These are phyloP conservation scores for Colletotrichum magnum DNA, from an alignment of 2,329 filamentous ascomycete genomes.

Conservation along the genomic window DNA sequence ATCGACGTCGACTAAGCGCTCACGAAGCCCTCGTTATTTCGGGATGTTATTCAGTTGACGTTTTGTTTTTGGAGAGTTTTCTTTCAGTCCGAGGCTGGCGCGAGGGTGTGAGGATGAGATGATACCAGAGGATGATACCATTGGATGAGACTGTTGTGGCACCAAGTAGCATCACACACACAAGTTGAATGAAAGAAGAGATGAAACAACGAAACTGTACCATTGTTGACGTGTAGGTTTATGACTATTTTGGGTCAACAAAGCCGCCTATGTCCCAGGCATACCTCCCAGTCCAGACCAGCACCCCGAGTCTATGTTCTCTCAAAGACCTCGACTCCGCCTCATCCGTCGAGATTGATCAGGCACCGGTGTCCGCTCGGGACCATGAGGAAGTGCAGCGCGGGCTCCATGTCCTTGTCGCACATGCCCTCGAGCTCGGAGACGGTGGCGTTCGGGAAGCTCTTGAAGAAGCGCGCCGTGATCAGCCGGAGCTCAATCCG, in stretches of 20 bases:
- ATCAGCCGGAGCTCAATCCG: slow-evolving; percentile 69
- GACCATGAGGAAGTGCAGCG: slow-evolving; percentile 51
- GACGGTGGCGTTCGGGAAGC: slow-evolving; percentile 55
- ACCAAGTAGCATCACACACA: too few relatives aligned
- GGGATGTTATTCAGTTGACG: background rate
- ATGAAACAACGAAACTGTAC: too few relatives aligned
- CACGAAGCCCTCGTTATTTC: background rate
- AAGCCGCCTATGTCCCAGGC: too few relatives aligned
- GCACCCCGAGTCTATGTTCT: background rate
- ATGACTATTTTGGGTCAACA: too few relatives aligned
- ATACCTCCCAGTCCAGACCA: background rate
- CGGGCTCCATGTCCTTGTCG: slow-evolving; percentile 53
- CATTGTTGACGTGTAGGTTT: too few relatives aligned
- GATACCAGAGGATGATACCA: background rate
- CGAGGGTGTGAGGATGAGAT: background rate
- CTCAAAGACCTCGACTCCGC: background rate
- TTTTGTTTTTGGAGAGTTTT: background rate
- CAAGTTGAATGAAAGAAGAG: too few relatives aligned
- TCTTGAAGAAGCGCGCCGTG: slow-evolving; percentile 65
- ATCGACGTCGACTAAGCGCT: slow-evolving; percentile 48
- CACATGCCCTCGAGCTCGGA: slow-evolving; percentile 50
- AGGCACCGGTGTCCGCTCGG: slow-evolving; percentile 52
- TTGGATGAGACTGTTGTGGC: too few relatives aligned
- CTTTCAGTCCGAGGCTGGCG: background rate
- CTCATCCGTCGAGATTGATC: slow-evolving; percentile 30